A percentile compares a stretch with the other conserved stretches of the same genome.
phyloP scores from a whole-genome alignment of 139 green algal species.

The Deuterostichococcus epilithicus region DNA sequence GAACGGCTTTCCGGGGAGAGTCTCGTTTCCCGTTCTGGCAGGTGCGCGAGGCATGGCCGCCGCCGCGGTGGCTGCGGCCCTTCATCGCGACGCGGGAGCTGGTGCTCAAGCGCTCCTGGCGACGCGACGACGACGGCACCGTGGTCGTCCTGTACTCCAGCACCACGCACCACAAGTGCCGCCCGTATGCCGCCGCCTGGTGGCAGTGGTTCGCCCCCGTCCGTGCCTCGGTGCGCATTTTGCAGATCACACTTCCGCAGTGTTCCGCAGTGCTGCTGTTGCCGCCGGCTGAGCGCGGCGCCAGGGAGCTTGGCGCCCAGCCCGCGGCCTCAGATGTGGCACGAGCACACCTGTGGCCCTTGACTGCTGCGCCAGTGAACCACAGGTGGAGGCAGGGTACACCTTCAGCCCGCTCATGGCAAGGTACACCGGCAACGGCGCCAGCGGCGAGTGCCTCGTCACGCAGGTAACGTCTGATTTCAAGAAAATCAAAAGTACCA shows the following conservation, averaged over 20 bases:
- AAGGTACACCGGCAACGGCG: neutral
- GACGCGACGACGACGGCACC: neutral
- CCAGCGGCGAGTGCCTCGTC: neutral
- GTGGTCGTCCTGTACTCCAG: neutral
- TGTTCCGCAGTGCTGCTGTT: too few relatives aligned
- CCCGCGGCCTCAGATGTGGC: too few relatives aligned
- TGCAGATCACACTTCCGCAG: too few relatives aligned
- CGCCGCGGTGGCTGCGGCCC: neutral
- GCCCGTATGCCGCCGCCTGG: neutral
- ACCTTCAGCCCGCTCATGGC: neutral
- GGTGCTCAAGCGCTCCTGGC: neutral
- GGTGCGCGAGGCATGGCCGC: neutral
- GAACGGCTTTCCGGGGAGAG: too few relatives aligned
- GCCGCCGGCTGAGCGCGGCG: too few relatives aligned
- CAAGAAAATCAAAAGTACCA: too few relatives aligned
- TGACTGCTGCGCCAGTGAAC: too few relatives aligned
- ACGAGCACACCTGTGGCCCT: too few relatives aligned
- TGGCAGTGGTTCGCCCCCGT: neutral
- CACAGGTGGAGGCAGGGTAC: neutral
- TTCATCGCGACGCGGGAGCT: neutral
- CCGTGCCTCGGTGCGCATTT: neutral
- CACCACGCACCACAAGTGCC: neutral
- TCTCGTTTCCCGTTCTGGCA: too few relatives aligned
- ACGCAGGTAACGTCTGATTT: too few relatives aligned
- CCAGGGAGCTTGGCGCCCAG: too few relatives aligned